phyloP scores from a whole-genome alignment of 768 basidiomycete species.

The Cytidiella melzeri region DNA sequence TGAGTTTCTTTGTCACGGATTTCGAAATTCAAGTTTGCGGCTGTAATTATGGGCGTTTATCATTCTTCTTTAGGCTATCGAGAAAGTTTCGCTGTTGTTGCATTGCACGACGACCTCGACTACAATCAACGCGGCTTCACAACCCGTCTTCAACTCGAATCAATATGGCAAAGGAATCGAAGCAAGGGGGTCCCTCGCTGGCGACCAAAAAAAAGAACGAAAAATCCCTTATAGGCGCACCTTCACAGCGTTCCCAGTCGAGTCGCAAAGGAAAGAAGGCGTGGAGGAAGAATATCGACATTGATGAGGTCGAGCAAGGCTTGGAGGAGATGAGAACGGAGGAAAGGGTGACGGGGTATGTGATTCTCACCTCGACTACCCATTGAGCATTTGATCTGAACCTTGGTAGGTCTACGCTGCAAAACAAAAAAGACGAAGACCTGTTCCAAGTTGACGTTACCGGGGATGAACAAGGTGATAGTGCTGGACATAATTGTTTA shows the following conservation, averaged over 20 bases:
- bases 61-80: background rate
- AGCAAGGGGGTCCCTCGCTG: background rate
- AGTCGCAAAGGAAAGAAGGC: slow-evolving; percentile 88
- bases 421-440: slow-evolving; percentile 64
- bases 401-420: slow-evolving; percentile 45
- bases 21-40: no score
- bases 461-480: slow-evolving; percentile 70
- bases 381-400: background rate
- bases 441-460: slow-evolving; percentile 76
- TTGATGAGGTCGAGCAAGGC: slow-evolving; percentile 69
- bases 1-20: no score
- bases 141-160: background rate
- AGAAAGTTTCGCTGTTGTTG: background rate
- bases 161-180: background rate
- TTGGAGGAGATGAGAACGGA: slow-evolving; percentile 76
- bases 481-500: background rate
- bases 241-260: slow-evolving; percentile 57
- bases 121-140: background rate
- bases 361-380: background rate
- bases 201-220: slow-evolving; percentile 4
- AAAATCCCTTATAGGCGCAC: slow-evolving; percentile 38
- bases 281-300: slow-evolving; percentile 91
- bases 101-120: background rate
- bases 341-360: slow-evolving; percentile 72
- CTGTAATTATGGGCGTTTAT: background rate